Evolutionary conservation across 2,329 filamentous ascomycete species (phyloP), one percentile per base, ranked within the genome.

Genomic region (Ceratocystis cubensis): DNA sequence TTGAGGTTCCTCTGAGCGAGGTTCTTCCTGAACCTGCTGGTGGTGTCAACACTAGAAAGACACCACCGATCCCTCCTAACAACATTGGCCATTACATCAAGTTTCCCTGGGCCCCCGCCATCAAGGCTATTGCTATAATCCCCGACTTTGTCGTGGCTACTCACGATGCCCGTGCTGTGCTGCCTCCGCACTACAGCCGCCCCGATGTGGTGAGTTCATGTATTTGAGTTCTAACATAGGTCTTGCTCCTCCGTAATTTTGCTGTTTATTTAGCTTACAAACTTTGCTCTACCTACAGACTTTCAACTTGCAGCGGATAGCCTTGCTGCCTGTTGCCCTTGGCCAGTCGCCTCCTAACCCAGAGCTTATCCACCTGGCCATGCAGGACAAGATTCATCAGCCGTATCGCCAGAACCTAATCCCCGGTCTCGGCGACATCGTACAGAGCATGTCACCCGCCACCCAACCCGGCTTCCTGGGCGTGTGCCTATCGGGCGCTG

Each of bases 341-440:
- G 91, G 92, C 70, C 87, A 91, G 75, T 93, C 89, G 6, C 93
- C 94, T 8, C 93, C 92, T 1, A 88, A 96, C 73, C 88, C 94
- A 25, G 88, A 95, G 72, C 88, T 96, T 76, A 99, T 99, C 75
- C 95, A 95, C 78, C 86, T 95, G 61, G 93, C 92, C 61, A 99
- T 99, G 94, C 94, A 97, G 78, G 94, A 99, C 79, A 96, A 92
- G 77, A 85, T 99, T 69, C 94, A 99, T 78, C 94, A 99, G 77
- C 94, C 91, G 56, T 97, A 99, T 79, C 88, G 94, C 65, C 88
- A 94, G 77, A 88, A 84, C 1, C 83, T 99, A 69, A 96, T 99
- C 71, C 94, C 94, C 0, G 94, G 93, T 0, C 82, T 99, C 67
- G 88, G 89, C 17, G 88, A 96, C 74, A 93, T 99, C 65, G 85